phyloP scores from a whole-genome alignment of 2,329 filamentous ascomycete species.

The Aschersonia sp. region DNA sequence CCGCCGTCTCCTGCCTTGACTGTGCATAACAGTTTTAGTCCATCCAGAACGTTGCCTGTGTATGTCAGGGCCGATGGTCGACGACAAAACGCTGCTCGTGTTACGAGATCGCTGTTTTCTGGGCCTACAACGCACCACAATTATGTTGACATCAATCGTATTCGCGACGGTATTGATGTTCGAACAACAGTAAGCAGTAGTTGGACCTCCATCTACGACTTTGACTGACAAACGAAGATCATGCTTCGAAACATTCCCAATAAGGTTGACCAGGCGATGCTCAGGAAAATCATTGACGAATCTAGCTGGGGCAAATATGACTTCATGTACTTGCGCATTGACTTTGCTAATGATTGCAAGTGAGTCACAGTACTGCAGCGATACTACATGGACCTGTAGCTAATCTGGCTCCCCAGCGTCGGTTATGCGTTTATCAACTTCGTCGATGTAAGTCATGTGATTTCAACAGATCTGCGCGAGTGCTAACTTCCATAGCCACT shows the following conservation, averaged over 20 bases:
- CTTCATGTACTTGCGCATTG: constrained; percentile 89
- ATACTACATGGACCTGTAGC: neutral
- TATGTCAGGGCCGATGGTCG: constrained; percentile 24
- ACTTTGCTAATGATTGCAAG: constrained; percentile 76
- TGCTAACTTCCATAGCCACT: constrained; percentile 43
- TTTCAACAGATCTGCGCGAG: neutral
- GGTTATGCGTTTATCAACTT: constrained; percentile 98
- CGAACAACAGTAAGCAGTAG: constrained; percentile 51
- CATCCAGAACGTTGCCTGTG: constrained; percentile 20
- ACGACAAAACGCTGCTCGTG: constrained; percentile 33
- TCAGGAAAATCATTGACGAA: constrained; percentile 69
- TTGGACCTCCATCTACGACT: neutral
- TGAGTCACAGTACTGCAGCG: constrained; percentile 25
- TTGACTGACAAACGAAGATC: constrained; percentile 36
- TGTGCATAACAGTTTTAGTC: constrained; percentile 22
- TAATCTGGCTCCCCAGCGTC: constrained; percentile 42
- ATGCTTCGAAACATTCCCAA: constrained; percentile 96
- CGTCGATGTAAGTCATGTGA: constrained; percentile 44
- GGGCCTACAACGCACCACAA: constrained; percentile 41
- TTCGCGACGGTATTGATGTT: constrained; percentile 53
- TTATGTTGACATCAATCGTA: constrained; percentile 45
- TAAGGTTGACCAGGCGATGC: constrained; percentile 62
- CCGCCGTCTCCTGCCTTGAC: constrained; percentile 20
- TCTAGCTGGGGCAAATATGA: constrained; percentile 75
- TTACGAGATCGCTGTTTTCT: constrained; percentile 30